These are phyloP conservation scores for Oryza officinalis DNA, from an alignment of 176 grass and related monocot genomes.

Conservation along the genomic window DNA sequence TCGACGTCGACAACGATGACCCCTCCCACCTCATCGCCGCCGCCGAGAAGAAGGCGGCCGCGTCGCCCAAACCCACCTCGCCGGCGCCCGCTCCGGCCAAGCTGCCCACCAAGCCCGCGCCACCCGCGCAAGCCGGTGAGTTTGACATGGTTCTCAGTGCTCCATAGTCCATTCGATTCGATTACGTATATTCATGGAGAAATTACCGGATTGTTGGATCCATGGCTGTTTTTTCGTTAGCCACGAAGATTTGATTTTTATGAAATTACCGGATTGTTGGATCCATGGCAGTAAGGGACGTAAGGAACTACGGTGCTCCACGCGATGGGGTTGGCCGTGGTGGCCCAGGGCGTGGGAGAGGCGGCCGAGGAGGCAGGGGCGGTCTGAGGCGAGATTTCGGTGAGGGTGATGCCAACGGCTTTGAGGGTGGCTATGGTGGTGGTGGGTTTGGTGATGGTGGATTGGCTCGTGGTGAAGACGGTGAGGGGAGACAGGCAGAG, in stretches of 20 bases:
- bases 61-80: conserved; percentile 34
- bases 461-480: conserved; percentile 33
- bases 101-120: conserved; percentile 65
- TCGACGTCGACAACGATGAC: conserved; percentile 76
- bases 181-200: not conserved
- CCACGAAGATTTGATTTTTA: not conserved
- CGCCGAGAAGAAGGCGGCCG: conserved; percentile 61
- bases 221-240: not conserved
- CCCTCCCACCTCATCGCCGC: conserved; percentile 57
- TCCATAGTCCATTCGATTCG: not conserved
- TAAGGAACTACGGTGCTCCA: conserved; percentile 47
- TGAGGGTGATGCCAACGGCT: conserved; percentile 43
- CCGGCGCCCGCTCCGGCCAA: conserved; percentile 33
- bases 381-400: conserved; percentile 39
- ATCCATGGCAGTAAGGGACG: conserved; percentile 68
- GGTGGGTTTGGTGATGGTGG: conserved; percentile 35
- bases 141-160: not conserved
- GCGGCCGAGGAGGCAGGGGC: conserved; percentile 46
- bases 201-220: not conserved
- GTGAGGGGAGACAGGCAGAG: conserved; percentile 39
- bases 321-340: conserved; percentile 47
- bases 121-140: conserved; percentile 75
- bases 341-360: conserved; percentile 57
- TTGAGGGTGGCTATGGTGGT: conserved; percentile 35
- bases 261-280: too few relatives aligned